Conservation (phyloP, 2,329 filamentous ascomycete genomes). For the Fusarium bactridioides region DNA sequence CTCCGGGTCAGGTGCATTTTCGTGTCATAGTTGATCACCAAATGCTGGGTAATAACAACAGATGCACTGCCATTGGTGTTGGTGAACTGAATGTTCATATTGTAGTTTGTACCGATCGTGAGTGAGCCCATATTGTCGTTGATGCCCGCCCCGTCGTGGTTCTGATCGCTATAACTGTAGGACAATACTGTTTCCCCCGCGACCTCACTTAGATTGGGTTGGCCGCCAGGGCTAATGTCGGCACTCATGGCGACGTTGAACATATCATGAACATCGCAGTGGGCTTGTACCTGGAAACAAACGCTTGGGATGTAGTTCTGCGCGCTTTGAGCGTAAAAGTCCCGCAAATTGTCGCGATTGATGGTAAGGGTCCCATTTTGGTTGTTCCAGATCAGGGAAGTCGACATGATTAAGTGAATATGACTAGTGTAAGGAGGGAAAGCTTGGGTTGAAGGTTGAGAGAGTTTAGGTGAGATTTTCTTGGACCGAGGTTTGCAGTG, state of each 20-base stretch:
- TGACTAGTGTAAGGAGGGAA: fast-evolving
- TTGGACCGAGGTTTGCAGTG: fast-evolving
- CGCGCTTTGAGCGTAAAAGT: not conserved
- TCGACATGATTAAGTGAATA: not conserved
- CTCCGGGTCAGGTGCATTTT: fast-evolving
- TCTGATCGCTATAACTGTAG: not conserved
- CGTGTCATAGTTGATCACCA: not conserved
- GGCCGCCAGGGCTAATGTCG: not conserved
- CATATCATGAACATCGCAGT: fast-evolving
- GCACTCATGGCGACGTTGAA: not conserved
- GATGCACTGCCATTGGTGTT: fast-evolving
- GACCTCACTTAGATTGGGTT: not conserved
- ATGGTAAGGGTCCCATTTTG: not conserved
- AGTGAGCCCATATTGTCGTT: not conserved
- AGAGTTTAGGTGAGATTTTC: not conserved
- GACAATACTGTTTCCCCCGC: not conserved
- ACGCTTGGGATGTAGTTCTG: not conserved
- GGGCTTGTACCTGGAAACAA: not conserved
- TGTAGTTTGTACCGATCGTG: not conserved
- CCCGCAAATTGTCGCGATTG: not conserved
- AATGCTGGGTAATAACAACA: not conserved
- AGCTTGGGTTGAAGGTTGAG: not conserved
- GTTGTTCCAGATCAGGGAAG: not conserved
- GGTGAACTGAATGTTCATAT: not conserved
- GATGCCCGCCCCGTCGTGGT: not conserved